A percentile compares a stretch with the other conserved stretches of the same genome.
Conservation (phyloP, 805 yeast species). For the Candida taoyuanica region DNA sequence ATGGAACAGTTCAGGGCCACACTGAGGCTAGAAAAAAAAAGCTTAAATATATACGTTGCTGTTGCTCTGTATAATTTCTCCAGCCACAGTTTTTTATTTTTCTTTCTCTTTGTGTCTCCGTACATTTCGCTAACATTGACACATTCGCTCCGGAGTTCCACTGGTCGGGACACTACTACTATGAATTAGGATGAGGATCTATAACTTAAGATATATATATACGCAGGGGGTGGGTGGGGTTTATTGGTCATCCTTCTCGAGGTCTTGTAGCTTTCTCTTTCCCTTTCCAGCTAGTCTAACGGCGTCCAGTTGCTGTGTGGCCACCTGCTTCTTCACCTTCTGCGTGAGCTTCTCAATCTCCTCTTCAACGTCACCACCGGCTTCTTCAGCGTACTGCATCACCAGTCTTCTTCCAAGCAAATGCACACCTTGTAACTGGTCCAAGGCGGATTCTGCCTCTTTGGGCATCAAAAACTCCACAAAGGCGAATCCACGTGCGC, state of each 20-base stretch:
- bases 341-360: slow-evolving; percentile 88
- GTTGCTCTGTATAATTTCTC: too few species aligned
- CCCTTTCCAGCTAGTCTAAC: slow-evolving; percentile 68
- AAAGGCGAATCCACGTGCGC: slow-evolving; percentile 97
- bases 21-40: too few species aligned
- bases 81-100: too few species aligned
- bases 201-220: too few species aligned
- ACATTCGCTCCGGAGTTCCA: too few species aligned
- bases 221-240: too few species aligned
- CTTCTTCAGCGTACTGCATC: slow-evolving; percentile 86
- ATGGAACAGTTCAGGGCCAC: too few species aligned
- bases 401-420: slow-evolving; percentile 92
- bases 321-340: slow-evolving; percentile 77
- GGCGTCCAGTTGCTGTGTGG: slow-evolving; percentile 69
- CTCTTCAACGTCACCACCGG: slow-evolving; percentile 77
- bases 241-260: slow-evolving; percentile 26
- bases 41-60: too few species aligned
- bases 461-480: slow-evolving; percentile 83
- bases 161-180: too few species aligned
- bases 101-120: too few species aligned
- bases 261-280: slow-evolving; percentile 57
- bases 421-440: slow-evolving; percentile 91
- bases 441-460: slow-evolving; percentile 94
- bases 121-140: too few species aligned
- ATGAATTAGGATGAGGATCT: too few species aligned